Evolutionary conservation across 176 grass and related monocot genomes (phyloP).

Genomic region (Avena sativa): DNA sequence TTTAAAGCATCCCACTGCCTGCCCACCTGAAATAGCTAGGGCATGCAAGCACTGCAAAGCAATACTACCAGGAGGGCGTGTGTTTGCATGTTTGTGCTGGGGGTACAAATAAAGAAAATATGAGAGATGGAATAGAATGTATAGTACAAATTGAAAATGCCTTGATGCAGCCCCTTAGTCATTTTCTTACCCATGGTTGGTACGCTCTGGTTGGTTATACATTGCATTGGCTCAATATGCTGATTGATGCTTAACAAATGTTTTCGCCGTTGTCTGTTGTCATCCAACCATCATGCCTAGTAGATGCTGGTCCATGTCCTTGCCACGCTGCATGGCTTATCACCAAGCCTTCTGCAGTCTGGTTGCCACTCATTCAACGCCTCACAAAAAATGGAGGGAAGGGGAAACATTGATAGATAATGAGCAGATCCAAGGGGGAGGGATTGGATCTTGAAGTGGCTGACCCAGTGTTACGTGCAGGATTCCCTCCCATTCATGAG

Average conservation of each 20-base stretch:
- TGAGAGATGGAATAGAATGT: not conserved
- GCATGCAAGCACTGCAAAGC: not conserved
- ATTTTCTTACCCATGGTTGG: not conserved
- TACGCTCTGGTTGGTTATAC: not conserved
- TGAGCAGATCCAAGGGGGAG: not conserved
- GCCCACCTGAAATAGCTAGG: not conserved
- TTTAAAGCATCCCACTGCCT: conserved; percentile 14
- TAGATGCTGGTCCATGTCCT: not conserved
- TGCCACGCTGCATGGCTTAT: not conserved
- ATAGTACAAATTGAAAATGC: not conserved
- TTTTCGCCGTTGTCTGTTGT: not conserved
- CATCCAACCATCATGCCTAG: not conserved
- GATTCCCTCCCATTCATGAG: conserved; percentile 4
- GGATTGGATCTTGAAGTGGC: not conserved
- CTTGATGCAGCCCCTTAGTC: not conserved
- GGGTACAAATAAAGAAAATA: not conserved
- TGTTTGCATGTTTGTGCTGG: not conserved
- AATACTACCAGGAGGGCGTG: not conserved
- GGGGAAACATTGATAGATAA: not conserved
- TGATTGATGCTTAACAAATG: not conserved
- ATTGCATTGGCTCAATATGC: not conserved
- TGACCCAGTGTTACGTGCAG: not conserved
- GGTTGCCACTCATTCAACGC: not conserved
- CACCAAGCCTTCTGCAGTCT: not conserved
- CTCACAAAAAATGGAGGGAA: not conserved